Percentiles rank a stretch among this genome's conserved stretches.
phyloP scores from a whole-genome alignment of 352 stramenopile genomes.

The Globisporangium alternatum region DNA sequence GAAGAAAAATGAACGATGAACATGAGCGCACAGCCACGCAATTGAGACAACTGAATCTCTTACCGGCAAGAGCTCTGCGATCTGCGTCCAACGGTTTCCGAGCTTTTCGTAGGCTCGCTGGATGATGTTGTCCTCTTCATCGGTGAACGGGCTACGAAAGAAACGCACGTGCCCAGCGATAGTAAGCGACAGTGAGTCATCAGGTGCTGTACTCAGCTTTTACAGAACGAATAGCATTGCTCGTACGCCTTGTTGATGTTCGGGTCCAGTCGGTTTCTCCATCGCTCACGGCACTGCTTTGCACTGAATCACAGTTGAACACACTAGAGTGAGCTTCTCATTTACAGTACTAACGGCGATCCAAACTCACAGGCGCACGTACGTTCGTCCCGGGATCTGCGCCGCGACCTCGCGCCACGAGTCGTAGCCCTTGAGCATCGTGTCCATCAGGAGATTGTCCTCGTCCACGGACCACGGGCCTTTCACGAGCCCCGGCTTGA shows the following conservation, averaged over 20 bases:
- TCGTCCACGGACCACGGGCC: conserved; percentile 91
- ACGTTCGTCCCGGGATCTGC: conserved; percentile 71
- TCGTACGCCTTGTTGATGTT: conserved; percentile 87
- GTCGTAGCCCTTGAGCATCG: conserved; percentile 79
- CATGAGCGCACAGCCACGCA: not conserved
- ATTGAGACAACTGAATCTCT: not conserved
- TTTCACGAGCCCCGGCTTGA: conserved; percentile 92
- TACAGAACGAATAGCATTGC: not conserved
- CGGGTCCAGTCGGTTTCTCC: conserved; percentile 95
- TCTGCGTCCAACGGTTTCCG: conserved; percentile 87
- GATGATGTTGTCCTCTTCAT: conserved; percentile 70
- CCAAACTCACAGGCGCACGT: conserved; percentile 10
- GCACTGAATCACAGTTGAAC: conserved; percentile 22
- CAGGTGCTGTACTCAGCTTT: not conserved
- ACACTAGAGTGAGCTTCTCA: not conserved
- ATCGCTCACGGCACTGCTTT: conserved; percentile 97
- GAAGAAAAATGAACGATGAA: not conserved
- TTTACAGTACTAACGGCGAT: not conserved
- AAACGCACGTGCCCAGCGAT: not conserved
- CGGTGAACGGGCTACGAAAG: conserved; percentile 47
- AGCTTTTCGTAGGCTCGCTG: conserved; percentile 78
- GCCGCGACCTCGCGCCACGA: conserved; percentile 71
- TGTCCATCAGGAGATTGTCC: conserved; percentile 82
- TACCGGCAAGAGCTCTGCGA: conserved; percentile 77
- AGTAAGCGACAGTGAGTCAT: not conserved